A percentile compares a stretch with the other conserved stretches of the same genome.
Evolutionary conservation across 352 stramenopile genomes (phyloP).

Genomic region (Halophytophthora batemanensis): DNA sequence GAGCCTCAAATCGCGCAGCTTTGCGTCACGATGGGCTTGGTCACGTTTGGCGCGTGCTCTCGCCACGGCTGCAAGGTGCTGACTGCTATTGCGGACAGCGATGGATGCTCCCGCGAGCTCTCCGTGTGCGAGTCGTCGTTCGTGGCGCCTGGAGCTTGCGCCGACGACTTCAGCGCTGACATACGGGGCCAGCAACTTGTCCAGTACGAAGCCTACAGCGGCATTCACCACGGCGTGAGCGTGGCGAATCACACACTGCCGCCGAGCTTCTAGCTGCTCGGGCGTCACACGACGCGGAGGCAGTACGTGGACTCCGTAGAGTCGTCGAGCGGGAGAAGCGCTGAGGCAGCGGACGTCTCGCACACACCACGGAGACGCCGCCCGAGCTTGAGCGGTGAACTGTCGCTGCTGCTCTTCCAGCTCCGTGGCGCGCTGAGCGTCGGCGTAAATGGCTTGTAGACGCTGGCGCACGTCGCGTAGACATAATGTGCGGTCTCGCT

Average conservation of each 20-base stretch:
- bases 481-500: constrained; percentile 46
- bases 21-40: constrained; percentile 26
- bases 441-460: constrained; percentile 35
- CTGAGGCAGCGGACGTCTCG: constrained; percentile 44
- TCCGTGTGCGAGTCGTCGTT: background rate
- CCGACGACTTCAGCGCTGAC: constrained; percentile 3
- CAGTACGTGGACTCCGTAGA: constrained; percentile 53
- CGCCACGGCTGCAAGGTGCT: background rate
- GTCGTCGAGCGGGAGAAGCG: constrained; percentile 32
- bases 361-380: constrained; percentile 60
- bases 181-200: constrained; percentile 28
- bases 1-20: constrained; percentile 34
- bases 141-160: constrained; percentile 12
- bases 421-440: constrained; percentile 12
- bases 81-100: background rate
- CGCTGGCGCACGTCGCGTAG: constrained; percentile 21
- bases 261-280: constrained; percentile 40
- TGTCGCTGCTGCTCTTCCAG: constrained; percentile 41
- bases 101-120: constrained; percentile 1
- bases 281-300: constrained; percentile 37
- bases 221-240: constrained; percentile 30
- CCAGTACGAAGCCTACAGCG: constrained; percentile 31
- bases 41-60: constrained; percentile 28
- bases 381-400: constrained; percentile 41
- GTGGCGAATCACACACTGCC: constrained; percentile 16